Percentiles rank a stretch among this genome's conserved stretches.
These are phyloP conservation scores for Musa acuminata DNA, from an alignment of 176 grass and related monocot species.

Conservation along the genomic window DNA sequence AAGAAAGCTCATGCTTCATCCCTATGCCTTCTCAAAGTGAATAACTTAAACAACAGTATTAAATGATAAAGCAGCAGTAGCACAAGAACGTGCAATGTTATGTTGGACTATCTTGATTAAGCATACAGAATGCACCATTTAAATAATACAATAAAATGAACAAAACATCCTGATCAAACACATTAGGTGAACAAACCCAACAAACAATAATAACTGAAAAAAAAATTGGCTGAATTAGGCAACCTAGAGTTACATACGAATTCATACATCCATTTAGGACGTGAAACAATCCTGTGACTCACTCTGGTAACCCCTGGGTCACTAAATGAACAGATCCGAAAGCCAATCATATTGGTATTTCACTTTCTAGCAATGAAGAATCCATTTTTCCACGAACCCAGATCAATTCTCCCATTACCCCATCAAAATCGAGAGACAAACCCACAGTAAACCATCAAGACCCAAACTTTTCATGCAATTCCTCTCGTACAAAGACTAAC, in stretches of 20 bases:
- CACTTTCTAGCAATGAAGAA: neutral
- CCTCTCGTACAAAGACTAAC: neutral
- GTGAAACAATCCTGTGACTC: neutral
- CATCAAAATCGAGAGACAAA: neutral
- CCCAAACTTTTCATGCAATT: neutral
- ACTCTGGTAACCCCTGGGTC: neutral
- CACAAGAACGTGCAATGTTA: too few species aligned
- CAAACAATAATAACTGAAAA: neutral
- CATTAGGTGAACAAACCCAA: neutral
- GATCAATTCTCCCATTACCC: neutral
- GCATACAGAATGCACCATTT: too few species aligned
- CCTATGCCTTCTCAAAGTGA: too few species aligned
- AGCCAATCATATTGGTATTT: neutral
- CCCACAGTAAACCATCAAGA: neutral
- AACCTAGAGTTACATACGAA: neutral
- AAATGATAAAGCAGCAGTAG: too few species aligned
- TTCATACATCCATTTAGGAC: neutral
- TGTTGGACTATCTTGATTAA: too few species aligned
- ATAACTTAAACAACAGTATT: too few species aligned
- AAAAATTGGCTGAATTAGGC: neutral
- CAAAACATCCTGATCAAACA: neutral
- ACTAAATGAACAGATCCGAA: constrained; percentile 5
- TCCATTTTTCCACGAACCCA: neutral
- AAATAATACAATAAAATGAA: too few species aligned
- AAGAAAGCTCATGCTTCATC: too few species aligned